Base-by-base conservation (phyloP, 441 rosid species). In the Populus hybrid region DNA sequence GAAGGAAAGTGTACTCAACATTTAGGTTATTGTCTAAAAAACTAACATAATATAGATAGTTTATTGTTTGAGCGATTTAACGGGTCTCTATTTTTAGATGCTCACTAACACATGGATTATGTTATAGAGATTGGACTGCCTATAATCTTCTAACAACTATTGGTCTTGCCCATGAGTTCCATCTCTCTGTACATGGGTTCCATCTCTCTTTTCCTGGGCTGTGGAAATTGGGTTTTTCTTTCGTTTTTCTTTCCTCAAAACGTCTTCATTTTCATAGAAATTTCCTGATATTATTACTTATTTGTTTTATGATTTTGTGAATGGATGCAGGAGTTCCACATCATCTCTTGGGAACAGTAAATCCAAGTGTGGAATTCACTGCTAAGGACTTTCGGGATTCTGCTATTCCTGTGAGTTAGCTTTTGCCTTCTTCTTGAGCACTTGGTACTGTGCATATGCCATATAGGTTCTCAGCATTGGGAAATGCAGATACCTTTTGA, bases 271-370 rank as follows among this genome's bases (percentile, higher is more conserved):
- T 57, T 20, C 63, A 7, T 8, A 30, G 35, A 24, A 28, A 54
- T n/a, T 69, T 9, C 3, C 8, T 30, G 6, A 3, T 21, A 11
- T 18, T 30, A 32, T 4, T 30, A 9, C 8, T 9, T 67, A 2
- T 23, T 14, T 36, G 20, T 3, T 14, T 40, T 57, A 2, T 50
- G 54, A 32, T 40, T 20, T 69, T 16, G 14, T 35, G 18, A 10
- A 46, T 66, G 73, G 23, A 80, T 76, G 35, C 76, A 95, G 98
- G 97, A 79, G 93, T 95, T 72, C 87, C 89, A 11, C 99, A 94
- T 85, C 95, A 95, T 85, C 91, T 94, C 12, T 83, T 95, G 74
- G 99, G 97, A 63, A 90, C 92, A 0, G 78, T 91, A 57, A 91
- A 86, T 35, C 84, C 98, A 30, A 83, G 81, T 28, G 80, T 84